Conservation (phyloP, 2,329 filamentous ascomycete species). For the Dothistroma pini region DNA sequence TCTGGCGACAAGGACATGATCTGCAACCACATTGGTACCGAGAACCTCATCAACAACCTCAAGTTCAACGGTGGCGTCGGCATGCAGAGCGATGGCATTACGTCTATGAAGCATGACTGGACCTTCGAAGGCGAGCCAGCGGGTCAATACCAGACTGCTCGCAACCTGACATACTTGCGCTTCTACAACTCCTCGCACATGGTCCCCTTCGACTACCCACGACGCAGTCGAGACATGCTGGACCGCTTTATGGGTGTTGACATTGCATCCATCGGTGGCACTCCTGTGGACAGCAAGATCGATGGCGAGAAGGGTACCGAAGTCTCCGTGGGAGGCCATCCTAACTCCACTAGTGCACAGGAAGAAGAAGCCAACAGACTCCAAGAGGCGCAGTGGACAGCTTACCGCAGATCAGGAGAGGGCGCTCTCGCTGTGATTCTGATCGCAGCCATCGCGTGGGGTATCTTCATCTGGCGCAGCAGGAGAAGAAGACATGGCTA, state of each 20-base stretch:
- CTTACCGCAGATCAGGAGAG: constrained; percentile 84
- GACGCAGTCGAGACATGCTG: constrained; percentile 89
- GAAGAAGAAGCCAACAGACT: constrained; percentile 67
- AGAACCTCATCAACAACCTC: constrained; percentile 84
- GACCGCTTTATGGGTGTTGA: constrained; percentile 95
- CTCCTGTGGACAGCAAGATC: constrained; percentile 71
- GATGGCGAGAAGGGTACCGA: constrained; percentile 80
- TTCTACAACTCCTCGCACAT: constrained; percentile 97
- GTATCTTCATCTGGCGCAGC: constrained; percentile 62
- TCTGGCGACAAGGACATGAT: constrained; percentile 93
- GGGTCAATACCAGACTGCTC: constrained; percentile 89
- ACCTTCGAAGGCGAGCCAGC: constrained; percentile 83
- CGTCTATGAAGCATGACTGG: constrained; percentile 92
- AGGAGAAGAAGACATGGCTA: constrained; percentile 49
- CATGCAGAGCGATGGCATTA: constrained; percentile 82
- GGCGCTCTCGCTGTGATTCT: constrained; percentile 78
- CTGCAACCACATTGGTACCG: constrained; percentile 94
- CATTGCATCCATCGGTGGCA: constrained; percentile 80
- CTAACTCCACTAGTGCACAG: constrained; percentile 64
- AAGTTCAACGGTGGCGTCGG: constrained; percentile 88
- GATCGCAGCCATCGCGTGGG: constrained; percentile 69
- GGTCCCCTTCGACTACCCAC: constrained; percentile 92
- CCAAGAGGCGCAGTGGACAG: constrained; percentile 82
- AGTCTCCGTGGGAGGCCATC: constrained; percentile 67
- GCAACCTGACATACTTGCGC: constrained; percentile 91